These are phyloP conservation scores for Hansenula lynferdii DNA, from an alignment of 1,139 yeast species.

Conservation along the genomic window DNA sequence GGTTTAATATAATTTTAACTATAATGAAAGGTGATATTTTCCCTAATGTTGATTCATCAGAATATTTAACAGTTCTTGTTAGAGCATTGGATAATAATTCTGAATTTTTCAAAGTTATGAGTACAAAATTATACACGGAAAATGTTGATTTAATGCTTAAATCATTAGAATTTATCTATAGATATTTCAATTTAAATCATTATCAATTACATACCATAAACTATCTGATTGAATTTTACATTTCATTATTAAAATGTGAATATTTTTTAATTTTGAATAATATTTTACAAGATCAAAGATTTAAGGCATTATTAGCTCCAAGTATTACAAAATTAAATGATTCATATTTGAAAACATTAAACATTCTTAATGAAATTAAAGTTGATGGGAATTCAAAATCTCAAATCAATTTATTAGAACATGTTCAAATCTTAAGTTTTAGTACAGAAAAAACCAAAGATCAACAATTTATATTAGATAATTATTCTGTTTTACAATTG, in stretches of 20 bases:
- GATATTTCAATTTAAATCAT: conserved; percentile 18
- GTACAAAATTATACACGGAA: conserved; percentile 16
- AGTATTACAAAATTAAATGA: conserved; percentile 9
- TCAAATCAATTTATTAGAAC: conserved; percentile 15
- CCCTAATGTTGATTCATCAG: conserved; percentile 5
- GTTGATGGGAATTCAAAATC: conserved; percentile 15
- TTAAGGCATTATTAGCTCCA: conserved; percentile 6
- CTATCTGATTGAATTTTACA: conserved; percentile 16
- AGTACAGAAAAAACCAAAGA: conserved; percentile 10
- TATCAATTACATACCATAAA: conserved; percentile 13
- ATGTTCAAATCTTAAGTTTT: conserved; percentile 9
- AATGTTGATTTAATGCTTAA: conserved; percentile 17
- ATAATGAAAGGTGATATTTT: conserved; percentile 17
- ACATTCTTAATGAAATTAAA: conserved; percentile 9
- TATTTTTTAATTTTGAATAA: conserved; percentile 12
- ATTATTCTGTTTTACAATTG: conserved; percentile 24
- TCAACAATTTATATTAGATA: conserved; percentile 7
- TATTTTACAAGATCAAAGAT: conserved; percentile 13
- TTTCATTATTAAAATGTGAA: conserved; percentile 18
- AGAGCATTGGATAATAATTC: conserved; percentile 15
- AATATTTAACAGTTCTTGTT: conserved; percentile 15
- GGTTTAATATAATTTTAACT: conserved; percentile 8
- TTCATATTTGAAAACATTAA: conserved; percentile 8
- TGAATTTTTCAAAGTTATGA: conserved; percentile 11
- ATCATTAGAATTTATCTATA: conserved; percentile 16